Evolutionary conservation across 257 asterid genomes (phyloP).

Genomic region (Solanum virginianum): DNA sequence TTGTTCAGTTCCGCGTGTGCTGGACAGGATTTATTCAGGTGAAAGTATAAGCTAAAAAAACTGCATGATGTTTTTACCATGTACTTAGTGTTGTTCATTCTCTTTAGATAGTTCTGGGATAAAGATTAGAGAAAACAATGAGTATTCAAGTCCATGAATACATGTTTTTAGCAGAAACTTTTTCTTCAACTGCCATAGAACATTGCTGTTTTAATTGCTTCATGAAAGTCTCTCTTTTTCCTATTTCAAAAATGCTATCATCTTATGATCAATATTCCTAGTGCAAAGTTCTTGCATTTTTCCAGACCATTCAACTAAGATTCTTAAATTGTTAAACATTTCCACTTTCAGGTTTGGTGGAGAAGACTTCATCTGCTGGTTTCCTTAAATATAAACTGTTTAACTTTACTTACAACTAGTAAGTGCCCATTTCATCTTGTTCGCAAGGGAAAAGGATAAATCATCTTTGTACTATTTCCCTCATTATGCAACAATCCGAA

Average conservation of each 20-base stretch:
- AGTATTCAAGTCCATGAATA: not conserved
- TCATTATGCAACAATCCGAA: not conserved
- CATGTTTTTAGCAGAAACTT: not conserved
- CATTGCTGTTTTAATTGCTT: not conserved
- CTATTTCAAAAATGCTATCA: not conserved
- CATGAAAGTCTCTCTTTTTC: not conserved
- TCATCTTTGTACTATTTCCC: not conserved
- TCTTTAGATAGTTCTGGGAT: not conserved
- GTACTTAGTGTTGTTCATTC: not conserved
- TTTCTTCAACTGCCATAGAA: not conserved
- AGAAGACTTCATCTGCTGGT: constrained; percentile 58
- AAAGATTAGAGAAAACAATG: not conserved
- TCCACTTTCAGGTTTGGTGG: constrained; percentile 40
- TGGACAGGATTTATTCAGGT: constrained; percentile 81
- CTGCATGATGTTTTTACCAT: not conserved
- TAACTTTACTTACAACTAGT: constrained; percentile 64
- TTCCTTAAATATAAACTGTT: constrained; percentile 40
- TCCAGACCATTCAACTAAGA: not conserved
- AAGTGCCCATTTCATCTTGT: constrained; percentile 8
- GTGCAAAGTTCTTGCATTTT: not conserved
- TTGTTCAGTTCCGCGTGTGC: constrained; percentile 72
- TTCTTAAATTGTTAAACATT: not conserved
- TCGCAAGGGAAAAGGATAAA: not conserved
- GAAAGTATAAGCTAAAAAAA: not conserved
- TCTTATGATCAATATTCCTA: not conserved